Evolutionary conservation across 371 early-diverging fungal species (phyloP).

Genomic region (Actinomortierella ambigua): DNA sequence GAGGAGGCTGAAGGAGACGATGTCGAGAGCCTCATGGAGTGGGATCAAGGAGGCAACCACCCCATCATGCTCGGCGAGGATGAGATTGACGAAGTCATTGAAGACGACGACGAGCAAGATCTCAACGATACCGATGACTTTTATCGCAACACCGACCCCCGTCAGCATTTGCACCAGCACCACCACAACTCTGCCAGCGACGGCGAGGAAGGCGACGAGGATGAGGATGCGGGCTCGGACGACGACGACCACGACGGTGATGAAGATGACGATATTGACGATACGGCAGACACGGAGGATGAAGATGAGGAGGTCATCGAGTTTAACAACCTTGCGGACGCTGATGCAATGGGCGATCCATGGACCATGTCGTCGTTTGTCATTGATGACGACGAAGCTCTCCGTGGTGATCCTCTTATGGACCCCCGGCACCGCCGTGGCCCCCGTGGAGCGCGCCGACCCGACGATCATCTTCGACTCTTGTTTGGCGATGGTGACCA

Average conservation of each 20-base stretch:
- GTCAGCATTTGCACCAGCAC: constrained; percentile 31
- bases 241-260: constrained; percentile 42
- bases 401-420: constrained; percentile 23
- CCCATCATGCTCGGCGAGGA: constrained; percentile 31
- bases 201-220: constrained; percentile 50
- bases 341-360: constrained; percentile 47
- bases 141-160: constrained; percentile 38
- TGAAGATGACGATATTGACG: constrained; percentile 47
- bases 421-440: constrained; percentile 37
- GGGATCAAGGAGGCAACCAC: constrained; percentile 32
- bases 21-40: constrained; percentile 30
- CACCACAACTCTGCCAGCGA: constrained; percentile 23
- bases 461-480: constrained; percentile 45
- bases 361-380: constrained; percentile 44
- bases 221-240: constrained; percentile 36
- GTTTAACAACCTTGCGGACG: constrained; percentile 32
- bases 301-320: constrained; percentile 55
- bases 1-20: constrained; percentile 39
- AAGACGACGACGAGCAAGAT: constrained; percentile 46
- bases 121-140: constrained; percentile 39
- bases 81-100: constrained; percentile 42
- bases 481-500: constrained; percentile 36
- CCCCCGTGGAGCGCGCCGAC: constrained; percentile 28
- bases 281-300: constrained; percentile 51
- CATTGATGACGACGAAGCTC: constrained; percentile 26